Evolutionary conservation across 2,329 filamentous ascomycete genomes (phyloP), one percentile per base, ranked within the genome.

Genomic region (Curvularia sp.): DNA sequence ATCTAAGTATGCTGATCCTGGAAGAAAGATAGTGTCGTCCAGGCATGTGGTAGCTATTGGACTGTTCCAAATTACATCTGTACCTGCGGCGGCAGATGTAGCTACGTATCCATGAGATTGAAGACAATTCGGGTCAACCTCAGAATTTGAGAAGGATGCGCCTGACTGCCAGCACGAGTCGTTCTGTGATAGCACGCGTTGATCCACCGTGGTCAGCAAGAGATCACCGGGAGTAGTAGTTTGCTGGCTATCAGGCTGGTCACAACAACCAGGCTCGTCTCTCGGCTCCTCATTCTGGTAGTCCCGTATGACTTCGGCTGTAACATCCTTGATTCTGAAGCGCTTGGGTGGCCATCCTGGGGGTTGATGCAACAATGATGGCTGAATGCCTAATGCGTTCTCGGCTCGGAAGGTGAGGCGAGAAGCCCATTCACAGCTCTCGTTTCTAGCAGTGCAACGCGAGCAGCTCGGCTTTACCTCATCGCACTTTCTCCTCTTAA

Each of bases 1-100:
- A 18, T 68, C 61, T 13, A 64, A 53, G 20, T 68, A 66, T 22
- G 63, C 58, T 9, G 65, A 67, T 30, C 63, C 61, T 50, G 61
- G 53, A 35, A 67, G 44, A 38, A 64, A 57, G 10, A 67, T 44
- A 12, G 46, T 57, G 15, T 64, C 53, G 30, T 63, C 59, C 26
- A 49, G 42, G 28, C 43, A 53, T 12, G 53, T 43, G 6, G 60
- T 51, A n/a, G 42, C 33, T 35, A 18, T 18, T 1, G 57, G 57
- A 31, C 53, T 60, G 12, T 57, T 24, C 46, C 57, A 57, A 0
- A 60, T 49, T 1, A 38, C 43, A 4, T 30, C 49, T 1, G 57
- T 31, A 18, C 49, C 44, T 4, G 10, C 42, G 0, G 51, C 5
- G 3, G 46, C 33, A 9, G 43, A 51, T 26, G 49, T 4, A 3